These are phyloP conservation scores for Fomes fomentarius DNA, from an alignment of 1,284 basidiomycete genomes.

Conservation along the genomic window DNA sequence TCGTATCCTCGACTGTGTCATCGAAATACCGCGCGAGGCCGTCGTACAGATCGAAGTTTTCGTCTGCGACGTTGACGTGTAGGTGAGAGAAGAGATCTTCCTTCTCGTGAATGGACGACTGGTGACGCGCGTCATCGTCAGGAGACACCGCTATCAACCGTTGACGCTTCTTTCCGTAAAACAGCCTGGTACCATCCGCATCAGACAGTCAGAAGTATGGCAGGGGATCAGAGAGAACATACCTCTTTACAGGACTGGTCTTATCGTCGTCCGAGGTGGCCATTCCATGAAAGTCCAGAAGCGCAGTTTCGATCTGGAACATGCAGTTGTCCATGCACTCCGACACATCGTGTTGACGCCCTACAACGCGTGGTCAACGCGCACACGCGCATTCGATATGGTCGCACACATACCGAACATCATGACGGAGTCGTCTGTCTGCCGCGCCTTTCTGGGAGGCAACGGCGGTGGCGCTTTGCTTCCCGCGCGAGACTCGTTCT, in stretches of 20 bases:
- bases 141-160: constrained; percentile 67
- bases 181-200: constrained; percentile 56
- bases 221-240: constrained; percentile 16
- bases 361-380: constrained; percentile 38
- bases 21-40: constrained; percentile 93
- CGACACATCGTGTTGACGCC: constrained; percentile 97
- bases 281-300: constrained; percentile 77
- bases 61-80: constrained; percentile 91
- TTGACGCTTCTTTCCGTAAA: constrained; percentile 81
- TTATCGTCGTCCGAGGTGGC: constrained; percentile 54
- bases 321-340: constrained; percentile 99
- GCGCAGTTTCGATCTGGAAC: constrained; percentile 95
- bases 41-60: constrained; percentile 90
- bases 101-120: constrained; percentile 75
- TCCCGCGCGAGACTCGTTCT: constrained; percentile 28
- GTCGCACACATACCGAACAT: constrained; percentile 71
- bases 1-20: constrained; percentile 86
- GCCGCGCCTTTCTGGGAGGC: constrained; percentile 62
- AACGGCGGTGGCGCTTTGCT: constrained; percentile 61
- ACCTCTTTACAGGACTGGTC: constrained; percentile 84
- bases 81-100: constrained; percentile 94
- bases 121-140: constrained; percentile 45
- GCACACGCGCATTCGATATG: not conserved
- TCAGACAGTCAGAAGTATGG: not conserved
- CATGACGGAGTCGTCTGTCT: constrained; percentile 76